Base-by-base conservation (phyloP, 2,329 filamentous ascomycete species). In the Aurifilum marmelostoma region DNA sequence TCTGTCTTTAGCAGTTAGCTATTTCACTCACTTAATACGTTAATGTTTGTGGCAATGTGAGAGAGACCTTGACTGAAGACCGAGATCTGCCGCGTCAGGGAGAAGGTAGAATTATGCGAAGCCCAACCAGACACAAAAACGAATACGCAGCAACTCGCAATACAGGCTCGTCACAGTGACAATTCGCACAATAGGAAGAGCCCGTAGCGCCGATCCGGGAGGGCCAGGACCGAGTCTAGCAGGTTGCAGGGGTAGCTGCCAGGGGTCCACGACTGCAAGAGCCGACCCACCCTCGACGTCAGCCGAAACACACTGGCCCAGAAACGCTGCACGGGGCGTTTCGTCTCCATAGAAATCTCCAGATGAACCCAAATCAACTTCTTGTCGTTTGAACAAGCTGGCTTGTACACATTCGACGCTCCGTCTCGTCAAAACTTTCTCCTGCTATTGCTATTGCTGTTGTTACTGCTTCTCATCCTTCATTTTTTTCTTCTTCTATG, bases 331-430 rank as follows among this genome's bases (percentile, higher is more conserved):
- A 63, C 37, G 41, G 41, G 41, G n/a, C 37, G 37, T 41, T 27
- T 43, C 39, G 61, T 47, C 41, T 50, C 61, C 61, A 63, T 63
- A 63, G 61, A 63, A 63, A 63, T 63, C n/a, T 47, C 61, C 61
- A 63, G 61, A 50, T 47, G 21, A 47, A 47, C 27, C 27, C 6
- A 32, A 47, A 24, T n/a, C 21, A 24, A 37, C n/a, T 12, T 9
- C 7, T 32, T 16, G n/a, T 63, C 41, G 41, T 50, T 50, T 47
- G 16, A 43, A 39, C 61, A 50, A 63, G 61, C 61, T 50, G 61
- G 61, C 61, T 63, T 63, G 61, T 47, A 63, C 61, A 32, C 47
- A 4, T 50, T 21, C 27, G n/a, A 63, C 61, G 11, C 50, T 18
- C 4, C 34, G 4, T 14, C 39, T 29, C 39, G 39, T 27, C 16